phyloP scores from a whole-genome alignment of 768 basidiomycete genomes.

The Chalciporus piperatus region DNA sequence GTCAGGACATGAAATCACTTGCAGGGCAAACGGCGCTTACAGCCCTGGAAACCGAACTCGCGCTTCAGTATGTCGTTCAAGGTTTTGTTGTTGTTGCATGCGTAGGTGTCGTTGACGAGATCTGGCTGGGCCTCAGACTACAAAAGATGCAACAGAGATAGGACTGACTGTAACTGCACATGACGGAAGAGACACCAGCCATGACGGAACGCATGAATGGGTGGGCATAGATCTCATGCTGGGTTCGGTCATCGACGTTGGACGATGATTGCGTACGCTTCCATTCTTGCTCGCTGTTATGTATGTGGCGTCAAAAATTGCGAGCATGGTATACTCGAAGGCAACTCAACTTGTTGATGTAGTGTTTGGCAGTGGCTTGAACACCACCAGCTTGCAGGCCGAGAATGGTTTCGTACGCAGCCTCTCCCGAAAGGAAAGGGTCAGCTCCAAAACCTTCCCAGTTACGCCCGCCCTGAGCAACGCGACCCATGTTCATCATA shows the following conservation, averaged over 20 bases:
- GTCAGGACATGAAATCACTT: neutral
- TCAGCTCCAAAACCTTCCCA: slow-evolving; percentile 97
- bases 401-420: slow-evolving; percentile 71
- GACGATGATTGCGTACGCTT: slow-evolving; percentile 33
- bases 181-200: slow-evolving; percentile 63
- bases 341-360: slow-evolving; percentile 59
- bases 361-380: slow-evolving; percentile 86
- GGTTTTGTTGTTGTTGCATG: slow-evolving; percentile 61
- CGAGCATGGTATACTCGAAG: neutral
- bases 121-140: slow-evolving; percentile 25
- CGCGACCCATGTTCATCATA: slow-evolving; percentile 86
- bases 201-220: slow-evolving; percentile 60
- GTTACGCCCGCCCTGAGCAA: slow-evolving; percentile 79
- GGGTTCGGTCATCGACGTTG: slow-evolving; percentile 40
- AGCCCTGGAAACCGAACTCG: slow-evolving; percentile 67
- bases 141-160: slow-evolving; percentile 3
- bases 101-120: slow-evolving; percentile 56
- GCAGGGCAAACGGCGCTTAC: slow-evolving; percentile 26
- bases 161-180: slow-evolving; percentile 56
- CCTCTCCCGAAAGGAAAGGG: slow-evolving; percentile 81
- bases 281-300: slow-evolving; percentile 35
- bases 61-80: slow-evolving; percentile 62
- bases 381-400: slow-evolving; percentile 82
- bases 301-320: neutral
- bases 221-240: slow-evolving; percentile 57